phyloP scores from a whole-genome alignment of 176 grass and related monocot species.

The Tillandsia leiboldiana region DNA sequence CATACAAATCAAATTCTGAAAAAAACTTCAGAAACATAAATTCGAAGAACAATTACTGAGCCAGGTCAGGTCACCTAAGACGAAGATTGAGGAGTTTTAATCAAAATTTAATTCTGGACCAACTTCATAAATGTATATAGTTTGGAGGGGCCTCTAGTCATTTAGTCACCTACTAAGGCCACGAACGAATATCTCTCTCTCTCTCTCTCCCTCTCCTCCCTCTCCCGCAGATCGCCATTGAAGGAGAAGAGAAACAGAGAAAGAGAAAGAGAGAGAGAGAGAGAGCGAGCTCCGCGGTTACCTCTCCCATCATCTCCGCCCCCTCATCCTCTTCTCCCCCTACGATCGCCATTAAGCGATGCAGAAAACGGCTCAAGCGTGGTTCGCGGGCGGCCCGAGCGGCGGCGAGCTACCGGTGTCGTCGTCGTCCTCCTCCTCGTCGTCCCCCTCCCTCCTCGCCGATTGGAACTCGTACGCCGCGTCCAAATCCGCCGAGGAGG shows the following conservation, averaged over 20 bases:
- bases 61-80: too few relatives aligned
- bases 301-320: too few relatives aligned
- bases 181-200: neutral
- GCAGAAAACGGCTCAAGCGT: slow-evolving; percentile 85
- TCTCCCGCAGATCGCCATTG: neutral
- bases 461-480: slow-evolving; percentile 96
- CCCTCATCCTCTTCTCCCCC: neutral
- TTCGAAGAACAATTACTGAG: too few relatives aligned
- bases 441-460: slow-evolving; percentile 40
- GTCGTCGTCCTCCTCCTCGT: slow-evolving; percentile 19
- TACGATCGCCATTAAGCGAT: slow-evolving; percentile 17
- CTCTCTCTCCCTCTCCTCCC: neutral
- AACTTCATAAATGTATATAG: neutral
- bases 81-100: too few relatives aligned
- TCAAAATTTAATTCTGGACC: too few relatives aligned
- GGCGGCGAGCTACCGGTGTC: slow-evolving; percentile 23
- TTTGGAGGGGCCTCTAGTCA: neutral
- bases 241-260: neutral
- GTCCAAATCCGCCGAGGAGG: slow-evolving; percentile 35
- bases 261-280: neutral
- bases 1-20: too few relatives aligned
- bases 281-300: too few relatives aligned
- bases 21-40: too few relatives aligned
- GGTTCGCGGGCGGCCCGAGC: slow-evolving; percentile 54
- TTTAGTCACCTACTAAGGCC: neutral